Evolutionary conservation across 495 filamentous ascomycete species (phyloP), one percentile per base, ranked within the genome.

Genomic region (Immersiella caudata): DNA sequence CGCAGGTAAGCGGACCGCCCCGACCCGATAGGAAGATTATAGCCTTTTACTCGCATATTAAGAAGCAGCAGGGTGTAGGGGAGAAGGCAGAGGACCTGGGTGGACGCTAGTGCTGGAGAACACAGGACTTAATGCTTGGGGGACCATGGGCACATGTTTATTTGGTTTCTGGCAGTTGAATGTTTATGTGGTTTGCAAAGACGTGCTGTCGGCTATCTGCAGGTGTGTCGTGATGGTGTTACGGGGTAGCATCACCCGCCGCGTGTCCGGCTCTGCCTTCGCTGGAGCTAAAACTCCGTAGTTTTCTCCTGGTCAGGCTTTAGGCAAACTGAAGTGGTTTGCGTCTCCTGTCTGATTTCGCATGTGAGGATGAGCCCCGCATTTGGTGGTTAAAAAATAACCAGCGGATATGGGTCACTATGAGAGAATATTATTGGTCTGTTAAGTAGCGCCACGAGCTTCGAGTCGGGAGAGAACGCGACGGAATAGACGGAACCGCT

Each of bases 51-150:
- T 66, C 40, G 21, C 27, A 66, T 52, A 66, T 60, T 33, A 33
- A 66, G 52, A 66, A 66, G 64, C 64, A 33, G 64, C 40, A 60
- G 36, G 55, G 40, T 56, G 35, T 66, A 24, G 55, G 64, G 64
- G 55, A 36, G 55, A 54, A 66, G 64, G 64, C 56, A 60, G 55
- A 66, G 55, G 51, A n/a, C n/a, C n/a, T n/a, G n/a, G n/a, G n/a
- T n/a, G n/a, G 64, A 66, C 64, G 64, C 64, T 66, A 18, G 64
- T 55, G 54, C 64, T 66, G 64, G 64, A 66, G 64, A 60, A 52
- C 24, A 66, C 55, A 52, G 26, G 64, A 55, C 54, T 66, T 66
- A 14, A 66, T 59, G 54, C 35, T n/a, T n/a, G n/a, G n/a, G n/a
- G n/a, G n/a, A n/a, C n/a, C n/a, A n/a, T n/a, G n/a, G 21, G 50